Base-by-base conservation (phyloP, 2,329 filamentous ascomycete species). In the Colletotrichum limetticola region DNA sequence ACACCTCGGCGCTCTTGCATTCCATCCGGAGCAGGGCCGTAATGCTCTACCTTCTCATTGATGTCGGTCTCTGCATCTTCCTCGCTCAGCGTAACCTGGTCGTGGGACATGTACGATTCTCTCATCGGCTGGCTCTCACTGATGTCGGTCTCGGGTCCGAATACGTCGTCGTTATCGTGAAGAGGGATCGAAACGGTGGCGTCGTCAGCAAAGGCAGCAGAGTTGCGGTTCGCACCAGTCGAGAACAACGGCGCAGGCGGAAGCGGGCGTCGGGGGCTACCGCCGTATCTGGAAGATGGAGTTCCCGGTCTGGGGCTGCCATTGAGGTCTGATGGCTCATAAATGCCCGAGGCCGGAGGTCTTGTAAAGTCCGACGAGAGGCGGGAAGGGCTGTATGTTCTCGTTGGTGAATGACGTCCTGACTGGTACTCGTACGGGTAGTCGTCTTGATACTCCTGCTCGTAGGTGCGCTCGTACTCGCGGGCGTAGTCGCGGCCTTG, bases 301-400 rank as follows among this genome's bases (percentile, higher is more conserved):
- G 96, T 98, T 5, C 96, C 96, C 1, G 97, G 96, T 71, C 97
- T 87, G 7, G 97, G 95, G 74, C 91, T 95, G 61, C 97, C 97
- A 78, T 98, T 96, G 72, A 98, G 84, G 77, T 98, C 95, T 26
- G 92, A 88, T 0, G 95, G 94, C 82, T 98, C 97, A 82, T 97
- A 98, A 28, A 92, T 85, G 76, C 87, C 91, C 1, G 91, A 90
- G 1, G 94, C 90, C 3, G 94, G 92, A 9, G 94, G 93, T 64
- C 94, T 89, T 32, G 88, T 82, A 82, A 93, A 94, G 74, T 95
- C 94, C 37, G 85, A 84, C 1, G 84, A 85, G 66, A 82, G 79
- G 72, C 85, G 84, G 19, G 87, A 87, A 0, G 90, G 89, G 1
- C 88, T 87, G 89, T 90, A 93, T 2, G 89, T 86, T 68, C 90